Evolutionary conservation across 371 early-diverging fungal genomes (phyloP).

Genomic region (Cokeromyces recurvatus): DNA sequence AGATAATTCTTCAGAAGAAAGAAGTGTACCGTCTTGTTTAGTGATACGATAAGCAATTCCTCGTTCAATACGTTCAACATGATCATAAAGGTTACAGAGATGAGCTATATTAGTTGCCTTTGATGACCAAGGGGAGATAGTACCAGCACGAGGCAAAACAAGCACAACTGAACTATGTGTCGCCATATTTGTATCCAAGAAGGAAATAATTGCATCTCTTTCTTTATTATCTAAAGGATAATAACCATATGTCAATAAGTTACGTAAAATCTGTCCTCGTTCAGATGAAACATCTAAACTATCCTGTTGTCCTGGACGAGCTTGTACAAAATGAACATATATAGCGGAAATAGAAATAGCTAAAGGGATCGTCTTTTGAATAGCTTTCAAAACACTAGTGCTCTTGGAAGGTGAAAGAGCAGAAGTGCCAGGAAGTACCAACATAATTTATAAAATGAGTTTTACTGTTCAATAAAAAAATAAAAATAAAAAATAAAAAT

Average conservation of each 20-base stretch:
- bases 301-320: constrained; percentile 38
- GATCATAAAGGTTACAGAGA: constrained; percentile 71
- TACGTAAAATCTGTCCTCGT: constrained; percentile 40
- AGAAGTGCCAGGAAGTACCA: constrained; percentile 73
- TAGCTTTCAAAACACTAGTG: constrained; percentile 45
- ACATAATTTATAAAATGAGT: no score
- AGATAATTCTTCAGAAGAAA: constrained; percentile 32
- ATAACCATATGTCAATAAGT: constrained; percentile 43
- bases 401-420: constrained; percentile 72
- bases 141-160: constrained; percentile 87
- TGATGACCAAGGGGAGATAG: constrained; percentile 98
- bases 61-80: constrained; percentile 84
- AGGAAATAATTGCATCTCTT: constrained; percentile 29
- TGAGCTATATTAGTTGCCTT: constrained; percentile 96
- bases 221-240: constrained; percentile 28
- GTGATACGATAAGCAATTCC: constrained; percentile 68
- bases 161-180: constrained; percentile 40
- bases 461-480: no score
- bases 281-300: constrained; percentile 28
- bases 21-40: constrained; percentile 26
- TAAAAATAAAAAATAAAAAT: no score
- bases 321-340: constrained; percentile 71
- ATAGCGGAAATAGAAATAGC: constrained; percentile 53
- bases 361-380: constrained; percentile 49
- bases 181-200: constrained; percentile 27